Evolutionary conservation across 2,329 filamentous ascomycete genomes (phyloP), one percentile per base, ranked within the genome.

Genomic region (Mariannaea elegans): DNA sequence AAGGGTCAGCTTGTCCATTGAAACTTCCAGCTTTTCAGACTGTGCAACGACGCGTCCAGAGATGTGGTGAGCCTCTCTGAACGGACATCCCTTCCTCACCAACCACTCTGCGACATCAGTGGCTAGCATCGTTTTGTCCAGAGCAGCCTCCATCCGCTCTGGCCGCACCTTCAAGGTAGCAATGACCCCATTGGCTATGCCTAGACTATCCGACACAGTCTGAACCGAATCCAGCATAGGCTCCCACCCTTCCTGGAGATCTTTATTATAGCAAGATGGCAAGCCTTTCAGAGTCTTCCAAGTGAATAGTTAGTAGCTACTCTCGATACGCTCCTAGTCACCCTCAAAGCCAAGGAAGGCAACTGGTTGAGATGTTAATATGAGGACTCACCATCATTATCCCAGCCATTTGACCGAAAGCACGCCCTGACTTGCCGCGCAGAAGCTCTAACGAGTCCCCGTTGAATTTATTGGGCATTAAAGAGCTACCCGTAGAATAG

Each of bases 401-500:
- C 34, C 91, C 92, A 5, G 90, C 86, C 87, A 94, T 91, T 65
- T 93, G 89, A 23, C 92, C 93, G 71, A 96, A 94, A 3, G 88
- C 84, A 66, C 90, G 84, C 2, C 91, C 92, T 48, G 82, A 82
- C 80, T 94, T 95, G 47, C 91, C 91, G 12, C 91, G 85, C 46
- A 94, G 82, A 12, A 94, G 66, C 65, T 82, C 54, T 7, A 95
- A 81, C n/a, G 84, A 88, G 76, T 95, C 92, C 1, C 85, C 82
- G 77, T 36, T n/a, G 7, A 9, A 9, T 14, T 36, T 36, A 5
- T 36, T 36, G 3, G 91, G 90, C 90, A 94, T 93, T 55, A 93
- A 79, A 0, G 85, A 89, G 64, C 86, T 90, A 5, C 91, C 91
- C 0, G 92, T 94, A 0, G 85, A 88, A 76, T 94, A 95, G 1